Evolutionary conservation across 768 basidiomycete genomes (phyloP).

Genomic region (Austroboletus eburneus): DNA sequence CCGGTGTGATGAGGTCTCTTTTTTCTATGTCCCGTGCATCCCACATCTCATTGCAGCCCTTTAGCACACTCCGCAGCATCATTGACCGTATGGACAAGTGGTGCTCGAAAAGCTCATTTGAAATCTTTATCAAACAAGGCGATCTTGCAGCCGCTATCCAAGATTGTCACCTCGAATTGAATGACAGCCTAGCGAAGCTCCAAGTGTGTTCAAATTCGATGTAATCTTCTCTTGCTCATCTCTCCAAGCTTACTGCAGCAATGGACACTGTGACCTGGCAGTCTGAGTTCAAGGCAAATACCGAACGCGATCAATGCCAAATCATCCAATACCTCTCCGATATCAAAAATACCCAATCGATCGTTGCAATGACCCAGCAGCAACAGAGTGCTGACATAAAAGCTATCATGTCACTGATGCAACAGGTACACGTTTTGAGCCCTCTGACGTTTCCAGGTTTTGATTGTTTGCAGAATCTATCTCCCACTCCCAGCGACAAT

Average conservation of each 20-base stretch:
- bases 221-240: constrained; percentile 7
- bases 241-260: constrained; percentile 40
- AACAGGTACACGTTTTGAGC: constrained; percentile 43
- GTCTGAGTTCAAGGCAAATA: constrained; percentile 35
- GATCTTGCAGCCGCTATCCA: constrained; percentile 43
- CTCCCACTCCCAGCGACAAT: constrained; percentile 10
- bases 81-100: constrained; percentile 41
- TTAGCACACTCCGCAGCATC: constrained; percentile 34
- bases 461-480: constrained; percentile 21
- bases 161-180: constrained; percentile 41
- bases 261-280: constrained; percentile 49
- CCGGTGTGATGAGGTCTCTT: constrained; percentile 31
- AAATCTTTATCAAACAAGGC: constrained; percentile 44
- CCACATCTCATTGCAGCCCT: constrained; percentile 5
- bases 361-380: constrained; percentile 31
- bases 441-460: constrained; percentile 10
- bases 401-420: constrained; percentile 47
- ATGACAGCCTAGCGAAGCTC: constrained; percentile 45
- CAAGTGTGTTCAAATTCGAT: constrained; percentile 35
- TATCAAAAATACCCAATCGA: constrained; percentile 38
- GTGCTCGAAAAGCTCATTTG: constrained; percentile 36
- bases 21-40: background rate
- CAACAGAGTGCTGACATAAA: constrained; percentile 35
- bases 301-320: constrained; percentile 41
- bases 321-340: constrained; percentile 41